Percentiles rank a stretch among this genome's conserved stretches.
Conservation (phyloP, 2,329 filamentous ascomycete species). For the Pezicula rhizophila region DNA sequence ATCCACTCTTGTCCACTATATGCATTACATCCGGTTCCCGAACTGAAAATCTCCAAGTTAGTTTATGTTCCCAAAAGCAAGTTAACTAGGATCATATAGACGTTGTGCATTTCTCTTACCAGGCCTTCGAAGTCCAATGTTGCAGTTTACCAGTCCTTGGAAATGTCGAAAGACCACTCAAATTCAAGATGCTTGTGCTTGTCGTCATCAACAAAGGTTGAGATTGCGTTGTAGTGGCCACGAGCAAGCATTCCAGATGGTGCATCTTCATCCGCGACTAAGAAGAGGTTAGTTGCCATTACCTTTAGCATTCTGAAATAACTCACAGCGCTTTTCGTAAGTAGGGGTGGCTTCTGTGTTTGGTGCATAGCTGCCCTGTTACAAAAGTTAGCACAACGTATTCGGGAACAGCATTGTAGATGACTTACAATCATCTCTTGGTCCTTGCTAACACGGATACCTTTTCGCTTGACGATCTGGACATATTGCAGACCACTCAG, state of each 20-base stretch:
- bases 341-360: conserved; percentile 81
- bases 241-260: conserved; percentile 85
- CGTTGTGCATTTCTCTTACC: neutral
- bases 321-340: conserved; percentile 89
- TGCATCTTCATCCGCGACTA: conserved; percentile 87
- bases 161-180: conserved; percentile 93
- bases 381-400: conserved; percentile 9
- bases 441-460: conserved; percentile 81
- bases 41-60: neutral
- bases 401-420: neutral
- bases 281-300: conserved; percentile 2
- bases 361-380: conserved; percentile 82
- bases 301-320: neutral
- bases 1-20: neutral
- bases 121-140: neutral
- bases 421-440: conserved; percentile 90
- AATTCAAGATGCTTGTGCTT: conserved; percentile 85
- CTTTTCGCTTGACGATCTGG: conserved; percentile 86
- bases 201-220: conserved; percentile 93
- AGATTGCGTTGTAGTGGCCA: conserved; percentile 83
- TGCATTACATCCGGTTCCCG: too few species aligned
- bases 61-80: too few species aligned
- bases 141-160: conserved; percentile 77
- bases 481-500: conserved; percentile 93
- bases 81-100: neutral